phyloP scores from a whole-genome alignment of 2,329 filamentous ascomycete genomes.

The Harringtonia lauricola region DNA sequence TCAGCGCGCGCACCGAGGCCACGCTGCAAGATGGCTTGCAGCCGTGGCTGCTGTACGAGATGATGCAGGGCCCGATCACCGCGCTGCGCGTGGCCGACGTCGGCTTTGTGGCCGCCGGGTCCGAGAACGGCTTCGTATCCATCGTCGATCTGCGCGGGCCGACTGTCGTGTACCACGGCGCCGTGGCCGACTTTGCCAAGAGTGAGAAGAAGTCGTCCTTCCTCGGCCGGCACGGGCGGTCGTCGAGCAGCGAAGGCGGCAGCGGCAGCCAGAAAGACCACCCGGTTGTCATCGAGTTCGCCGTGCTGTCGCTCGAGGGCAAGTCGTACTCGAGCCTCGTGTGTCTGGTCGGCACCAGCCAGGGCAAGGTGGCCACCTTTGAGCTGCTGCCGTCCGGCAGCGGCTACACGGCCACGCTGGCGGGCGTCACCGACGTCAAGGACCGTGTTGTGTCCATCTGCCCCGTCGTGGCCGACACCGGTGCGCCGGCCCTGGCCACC shows the following conservation, averaged over 20 bases:
- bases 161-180: slow-evolving; percentile 65
- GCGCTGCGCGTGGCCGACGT: slow-evolving; percentile 80
- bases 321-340: slow-evolving; percentile 92
- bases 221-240: slow-evolving; percentile 43
- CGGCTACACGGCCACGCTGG: slow-evolving; percentile 61
- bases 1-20: slow-evolving; percentile 60
- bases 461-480: slow-evolving; percentile 70
- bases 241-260: slow-evolving; percentile 19
- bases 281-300: slow-evolving; percentile 78
- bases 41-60: slow-evolving; percentile 70
- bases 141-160: slow-evolving; percentile 86
- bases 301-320: slow-evolving; percentile 85
- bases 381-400: slow-evolving; percentile 72
- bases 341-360: slow-evolving; percentile 80
- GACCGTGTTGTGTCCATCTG: slow-evolving; percentile 64
- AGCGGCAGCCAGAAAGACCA: slow-evolving; percentile 47
- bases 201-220: slow-evolving; percentile 69
- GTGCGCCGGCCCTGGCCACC: slow-evolving; percentile 64
- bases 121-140: slow-evolving; percentile 67
- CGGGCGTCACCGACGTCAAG: slow-evolving; percentile 55
- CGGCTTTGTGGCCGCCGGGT: slow-evolving; percentile 81
- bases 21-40: slow-evolving; percentile 56
- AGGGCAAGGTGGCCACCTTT: slow-evolving; percentile 77
- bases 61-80: slow-evolving; percentile 71
- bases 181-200: slow-evolving; percentile 63